A percentile compares a stretch with the other conserved stretches of the same genome.
Evolutionary conservation across 495 filamentous ascomycete species (phyloP).

Genomic region (Pyrenopolyporus hunteri): DNA sequence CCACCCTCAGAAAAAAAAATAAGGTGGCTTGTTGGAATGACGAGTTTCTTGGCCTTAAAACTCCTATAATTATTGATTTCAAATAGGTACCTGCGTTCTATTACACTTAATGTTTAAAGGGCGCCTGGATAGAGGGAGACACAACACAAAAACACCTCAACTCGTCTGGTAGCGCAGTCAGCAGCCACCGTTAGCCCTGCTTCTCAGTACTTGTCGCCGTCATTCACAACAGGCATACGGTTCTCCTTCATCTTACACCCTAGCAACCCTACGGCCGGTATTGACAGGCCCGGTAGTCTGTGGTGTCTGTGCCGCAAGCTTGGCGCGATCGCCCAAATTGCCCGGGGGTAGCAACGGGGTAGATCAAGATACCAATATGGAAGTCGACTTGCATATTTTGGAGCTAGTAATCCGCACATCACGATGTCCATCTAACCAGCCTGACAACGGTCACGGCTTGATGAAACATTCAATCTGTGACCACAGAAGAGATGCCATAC

Average conservation of each 20-base stretch:
- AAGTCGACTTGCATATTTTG: constrained; percentile 22
- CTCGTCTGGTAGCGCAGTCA: neutral
- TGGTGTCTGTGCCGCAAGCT: constrained; percentile 34
- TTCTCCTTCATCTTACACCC: neutral
- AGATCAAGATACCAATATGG: constrained; percentile 27
- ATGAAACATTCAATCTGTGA: constrained; percentile 13
- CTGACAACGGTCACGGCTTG: neutral
- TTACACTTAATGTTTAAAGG: no score
- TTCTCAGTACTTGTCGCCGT: neutral
- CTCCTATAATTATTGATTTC: constrained; percentile 1
- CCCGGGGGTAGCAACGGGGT: constrained; percentile 17
- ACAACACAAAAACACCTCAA: neutral
- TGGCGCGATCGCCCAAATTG: constrained; percentile 31
- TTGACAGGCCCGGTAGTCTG: constrained; percentile 3
- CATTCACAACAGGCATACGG: neutral
- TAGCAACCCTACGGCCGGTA: constrained; percentile 1
- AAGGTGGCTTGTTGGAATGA: constrained; percentile 41
- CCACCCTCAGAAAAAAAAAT: constrained; percentile 29
- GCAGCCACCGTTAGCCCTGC: neutral
- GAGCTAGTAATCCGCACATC: constrained; percentile 32
- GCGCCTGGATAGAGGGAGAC: neutral
- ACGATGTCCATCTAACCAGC: constrained; percentile 27
- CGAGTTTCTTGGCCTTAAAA: constrained; percentile 26
- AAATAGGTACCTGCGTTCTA: neutral
- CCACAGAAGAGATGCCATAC: neutral